A percentile compares a stretch with the other conserved stretches of the same genome.
phyloP scores from a whole-genome alignment of 352 stramenopile genomes.

The Globisporangium sylvaticum region DNA sequence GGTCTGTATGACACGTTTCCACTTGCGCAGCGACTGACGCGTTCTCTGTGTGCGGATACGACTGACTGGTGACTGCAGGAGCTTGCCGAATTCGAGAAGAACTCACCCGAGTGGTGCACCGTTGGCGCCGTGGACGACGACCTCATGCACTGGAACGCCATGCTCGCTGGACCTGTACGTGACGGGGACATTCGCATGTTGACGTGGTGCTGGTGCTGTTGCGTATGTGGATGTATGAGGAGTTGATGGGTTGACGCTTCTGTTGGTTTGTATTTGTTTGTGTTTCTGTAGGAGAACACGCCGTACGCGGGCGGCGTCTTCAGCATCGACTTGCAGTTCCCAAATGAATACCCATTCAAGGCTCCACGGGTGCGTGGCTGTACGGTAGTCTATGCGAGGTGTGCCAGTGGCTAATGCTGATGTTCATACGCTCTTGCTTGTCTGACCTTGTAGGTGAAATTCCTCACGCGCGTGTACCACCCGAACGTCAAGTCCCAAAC shows the following conservation, averaged over 20 bases:
- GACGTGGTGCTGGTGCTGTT: not conserved
- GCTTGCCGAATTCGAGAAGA: conserved; percentile 86
- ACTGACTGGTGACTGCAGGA: conserved; percentile 62
- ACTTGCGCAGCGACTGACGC: not conserved
- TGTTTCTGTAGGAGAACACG: conserved; percentile 56
- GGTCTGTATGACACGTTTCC: not conserved
- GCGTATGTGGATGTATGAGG: not conserved
- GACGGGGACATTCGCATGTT: too few relatives aligned
- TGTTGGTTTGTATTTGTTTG: conserved; percentile 1
- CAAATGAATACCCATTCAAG: conserved; percentile 96
- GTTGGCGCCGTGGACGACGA: conserved; percentile 85
- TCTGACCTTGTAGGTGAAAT: conserved; percentile 70
- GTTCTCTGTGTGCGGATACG: not conserved
- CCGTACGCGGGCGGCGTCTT: conserved; percentile 91
- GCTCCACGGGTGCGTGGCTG: conserved; percentile 84
- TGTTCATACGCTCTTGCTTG: not conserved
- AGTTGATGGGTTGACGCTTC: not conserved
- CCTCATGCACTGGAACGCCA: conserved; percentile 90
- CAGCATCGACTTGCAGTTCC: conserved; percentile 94
- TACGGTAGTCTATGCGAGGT: too few relatives aligned
- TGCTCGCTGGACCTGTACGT: conserved; percentile 86
- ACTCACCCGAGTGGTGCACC: conserved; percentile 87
- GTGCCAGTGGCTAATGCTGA: not conserved
- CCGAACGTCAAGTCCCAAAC: conserved; percentile 95
- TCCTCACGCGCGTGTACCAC: conserved; percentile 96